Base-by-base conservation (phyloP, 1,284 basidiomycete genomes). In the Tilletia indica region DNA sequence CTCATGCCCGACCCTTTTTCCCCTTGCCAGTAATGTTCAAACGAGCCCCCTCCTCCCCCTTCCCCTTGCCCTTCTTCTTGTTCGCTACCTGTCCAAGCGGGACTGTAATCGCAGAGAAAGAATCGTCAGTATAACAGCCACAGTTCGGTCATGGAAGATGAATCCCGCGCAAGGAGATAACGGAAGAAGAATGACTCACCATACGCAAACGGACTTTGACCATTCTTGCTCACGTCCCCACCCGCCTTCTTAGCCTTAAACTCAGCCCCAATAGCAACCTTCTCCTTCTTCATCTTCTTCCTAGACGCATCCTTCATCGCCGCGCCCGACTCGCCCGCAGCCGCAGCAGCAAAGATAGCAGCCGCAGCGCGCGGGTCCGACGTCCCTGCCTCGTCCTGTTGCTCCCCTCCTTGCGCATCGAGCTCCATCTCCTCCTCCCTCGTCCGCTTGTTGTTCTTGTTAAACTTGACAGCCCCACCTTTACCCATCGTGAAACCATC, bases 191-290 rank as follows among this genome's bases (percentile, higher is more conserved):
- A 14, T 47, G 36, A 67, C 66, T 67, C 42, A 67, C 66, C 85
- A 84, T 98, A 99, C 21, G 93, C 94, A 85, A 93, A 99, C 1
- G 97, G 97, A 81, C 95, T 94, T 68, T 87, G 86, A 68, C 93
- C 86, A 49, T 89, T 88, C 83, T 90, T 92, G 85, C 93, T 96
- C 83, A 97, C 88, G 67, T 83, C 82, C 25, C 82, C 82, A 39
- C 77, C 73, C 36, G 80, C 82, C 31, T 76, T 72, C 61, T 76
- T 77, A 34, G 81, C 78, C 19, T 74, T 71, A 75, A 82, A 84
- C 74, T 80, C 80, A 54, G 74, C 73, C 21, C 82, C 82, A 47
- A 83, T 77, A 14, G 70, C 68, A 69, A 80, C 75, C 75, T 78
- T 79, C 71, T 72, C 78, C 19, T 75, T 70, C 68, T 70, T 42